phyloP scores from a whole-genome alignment of 2,329 filamentous ascomycete genomes.

The Aspergillus phoenicis region DNA sequence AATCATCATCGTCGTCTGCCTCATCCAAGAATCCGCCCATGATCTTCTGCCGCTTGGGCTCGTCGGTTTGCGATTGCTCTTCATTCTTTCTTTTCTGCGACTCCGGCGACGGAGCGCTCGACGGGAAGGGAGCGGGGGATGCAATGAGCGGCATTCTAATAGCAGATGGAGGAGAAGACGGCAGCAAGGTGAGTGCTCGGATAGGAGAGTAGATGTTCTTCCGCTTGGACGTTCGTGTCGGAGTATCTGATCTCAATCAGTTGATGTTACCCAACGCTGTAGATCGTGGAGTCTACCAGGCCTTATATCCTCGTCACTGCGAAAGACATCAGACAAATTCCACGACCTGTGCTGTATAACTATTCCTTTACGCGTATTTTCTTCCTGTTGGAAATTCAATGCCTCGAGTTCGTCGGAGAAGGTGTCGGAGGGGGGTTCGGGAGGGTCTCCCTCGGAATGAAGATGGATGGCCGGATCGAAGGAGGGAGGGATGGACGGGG shows the following conservation, averaged over 20 bases:
- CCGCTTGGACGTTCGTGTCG: slow-evolving; percentile 32
- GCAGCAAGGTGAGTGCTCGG: slow-evolving; percentile 21
- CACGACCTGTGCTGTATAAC: slow-evolving; percentile 49
- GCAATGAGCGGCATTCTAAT: slow-evolving; percentile 47
- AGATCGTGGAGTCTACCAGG: slow-evolving; percentile 29
- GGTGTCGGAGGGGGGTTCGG: slow-evolving; percentile 34
- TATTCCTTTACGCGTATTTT: slow-evolving; percentile 40
- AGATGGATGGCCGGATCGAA: slow-evolving; percentile 56
- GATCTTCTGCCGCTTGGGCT: slow-evolving; percentile 45
- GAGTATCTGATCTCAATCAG: slow-evolving; percentile 35
- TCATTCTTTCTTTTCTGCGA: slow-evolving; percentile 46
- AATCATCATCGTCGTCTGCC: slow-evolving; percentile 44
- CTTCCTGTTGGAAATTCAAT: slow-evolving; percentile 35
- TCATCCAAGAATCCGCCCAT: slow-evolving; percentile 48
- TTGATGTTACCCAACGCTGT: neutral
- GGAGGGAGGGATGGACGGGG: slow-evolving; percentile 46
- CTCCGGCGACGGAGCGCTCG: slow-evolving; percentile 40
- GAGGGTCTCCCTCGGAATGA: slow-evolving; percentile 46
- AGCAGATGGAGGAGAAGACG: slow-evolving; percentile 39
- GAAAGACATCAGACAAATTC: slow-evolving; percentile 46
- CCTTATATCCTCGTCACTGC: slow-evolving; percentile 46
- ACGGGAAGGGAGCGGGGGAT: slow-evolving; percentile 40
- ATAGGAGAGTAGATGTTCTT: slow-evolving; percentile 17
- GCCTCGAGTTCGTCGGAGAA: slow-evolving; percentile 47
- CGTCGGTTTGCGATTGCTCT: slow-evolving; percentile 29